phyloP scores from a whole-genome alignment of 2,329 filamentous ascomycete genomes.

The Clarireedia homoeocarpa region DNA sequence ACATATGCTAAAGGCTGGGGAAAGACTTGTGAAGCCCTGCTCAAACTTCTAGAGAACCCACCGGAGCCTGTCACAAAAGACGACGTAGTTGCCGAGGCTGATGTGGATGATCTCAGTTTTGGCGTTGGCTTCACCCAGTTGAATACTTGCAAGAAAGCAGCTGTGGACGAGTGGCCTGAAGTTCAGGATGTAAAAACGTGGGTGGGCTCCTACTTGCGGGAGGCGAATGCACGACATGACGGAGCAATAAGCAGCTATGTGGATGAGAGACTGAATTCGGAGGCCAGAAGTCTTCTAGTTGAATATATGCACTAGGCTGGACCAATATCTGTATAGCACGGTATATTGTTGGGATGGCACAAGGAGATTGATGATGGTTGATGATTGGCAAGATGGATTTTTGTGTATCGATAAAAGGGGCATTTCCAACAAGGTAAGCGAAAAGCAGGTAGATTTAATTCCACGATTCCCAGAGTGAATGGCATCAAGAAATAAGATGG shows the following conservation, averaged over 20 bases:
- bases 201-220: constrained; percentile 59
- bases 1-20: constrained; percentile 86
- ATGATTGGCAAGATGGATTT: neutral
- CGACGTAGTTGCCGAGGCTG: constrained; percentile 75
- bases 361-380: constrained; percentile 3
- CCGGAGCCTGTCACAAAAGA: constrained; percentile 60
- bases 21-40: constrained; percentile 79
- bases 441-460: constrained; percentile 8
- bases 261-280: constrained; percentile 57
- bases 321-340: neutral
- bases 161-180: constrained; percentile 78
- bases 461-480: constrained; percentile 8
- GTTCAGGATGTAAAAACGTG: constrained; percentile 71
- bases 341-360: neutral
- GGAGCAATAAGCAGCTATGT: constrained; percentile 67
- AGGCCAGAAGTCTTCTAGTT: constrained; percentile 42
- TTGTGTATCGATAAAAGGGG: constrained; percentile 6
- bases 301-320: constrained; percentile 37
- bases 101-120: constrained; percentile 92
- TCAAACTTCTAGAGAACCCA: constrained; percentile 84
- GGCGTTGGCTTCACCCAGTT: constrained; percentile 90
- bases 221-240: constrained; percentile 64
- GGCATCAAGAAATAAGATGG: constrained; percentile 2
- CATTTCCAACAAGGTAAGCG: constrained; percentile 7
- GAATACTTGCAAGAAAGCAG: constrained; percentile 74